These are phyloP conservation scores for Trichoderma gracile DNA, from an alignment of 2,329 filamentous ascomycete genomes.

Conservation along the genomic window DNA sequence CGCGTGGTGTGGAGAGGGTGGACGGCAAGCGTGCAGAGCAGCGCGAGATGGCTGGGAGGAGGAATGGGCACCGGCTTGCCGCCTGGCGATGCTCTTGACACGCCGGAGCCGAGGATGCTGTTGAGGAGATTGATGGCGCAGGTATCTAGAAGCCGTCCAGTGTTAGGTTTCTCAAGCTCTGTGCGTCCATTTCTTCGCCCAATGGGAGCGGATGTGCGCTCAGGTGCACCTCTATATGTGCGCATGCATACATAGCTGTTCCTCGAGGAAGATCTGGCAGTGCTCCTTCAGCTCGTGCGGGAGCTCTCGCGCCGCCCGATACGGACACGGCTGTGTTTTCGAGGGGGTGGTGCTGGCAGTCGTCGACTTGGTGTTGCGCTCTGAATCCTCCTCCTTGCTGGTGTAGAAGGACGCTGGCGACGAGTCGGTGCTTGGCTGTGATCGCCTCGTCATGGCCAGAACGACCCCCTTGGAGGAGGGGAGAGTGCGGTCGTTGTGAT, in stretches of 20 bases:
- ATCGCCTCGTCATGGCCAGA: conserved; percentile 22
- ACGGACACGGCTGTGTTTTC: conserved; percentile 40
- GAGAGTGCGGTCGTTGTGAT: background rate
- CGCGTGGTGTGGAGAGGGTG: conserved; percentile 80
- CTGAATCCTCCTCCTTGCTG: conserved; percentile 30
- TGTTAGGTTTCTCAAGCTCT: background rate
- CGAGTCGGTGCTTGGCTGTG: conserved; percentile 33
- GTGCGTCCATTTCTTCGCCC: background rate
- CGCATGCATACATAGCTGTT: conserved; percentile 62
- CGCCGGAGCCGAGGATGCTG: conserved; percentile 60
- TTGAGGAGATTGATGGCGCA: conserved; percentile 63
- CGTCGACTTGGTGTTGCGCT: conserved; percentile 35
- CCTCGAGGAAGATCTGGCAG: conserved; percentile 72
- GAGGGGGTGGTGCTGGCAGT: conserved; percentile 42
- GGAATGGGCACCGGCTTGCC: conserved; percentile 61
- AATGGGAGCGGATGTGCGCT: background rate
- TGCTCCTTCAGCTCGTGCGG: conserved; percentile 66
- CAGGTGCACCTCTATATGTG: conserved; percentile 12
- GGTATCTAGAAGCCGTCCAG: conserved; percentile 31
- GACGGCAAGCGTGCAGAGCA: conserved; percentile 78
- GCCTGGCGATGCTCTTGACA: conserved; percentile 34
- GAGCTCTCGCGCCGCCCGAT: conserved; percentile 57
- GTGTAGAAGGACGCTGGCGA: conserved; percentile 42
- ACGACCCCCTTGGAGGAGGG: background rate
- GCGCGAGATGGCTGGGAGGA: conserved; percentile 69